Evolutionary conservation across 768 basidiomycete species (phyloP).

Genomic region (Rhizopogon rudus): DNA sequence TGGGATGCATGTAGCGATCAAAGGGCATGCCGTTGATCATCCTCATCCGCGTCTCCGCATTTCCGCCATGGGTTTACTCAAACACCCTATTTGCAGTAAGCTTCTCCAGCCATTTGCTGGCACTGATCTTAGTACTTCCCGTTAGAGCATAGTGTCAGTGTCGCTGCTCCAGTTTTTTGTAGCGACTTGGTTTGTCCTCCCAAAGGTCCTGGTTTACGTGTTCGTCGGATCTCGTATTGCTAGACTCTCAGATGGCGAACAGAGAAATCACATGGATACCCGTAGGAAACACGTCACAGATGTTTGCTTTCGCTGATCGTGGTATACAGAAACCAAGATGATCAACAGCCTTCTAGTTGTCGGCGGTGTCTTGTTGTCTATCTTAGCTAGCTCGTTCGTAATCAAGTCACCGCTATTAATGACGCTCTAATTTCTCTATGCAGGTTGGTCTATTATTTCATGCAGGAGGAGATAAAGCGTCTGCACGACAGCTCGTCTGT

Average conservation of each 20-base stretch:
- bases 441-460: conserved; percentile 64
- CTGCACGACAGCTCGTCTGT: conserved; percentile 44
- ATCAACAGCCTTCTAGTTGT: conserved; percentile 57
- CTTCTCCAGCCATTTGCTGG: conserved; percentile 9
- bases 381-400: conserved; percentile 64
- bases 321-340: conserved; percentile 51
- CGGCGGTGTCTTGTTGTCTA: conserved; percentile 52
- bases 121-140: conserved; percentile 5
- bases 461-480: conserved; percentile 56
- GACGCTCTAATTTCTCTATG: conserved; percentile 6
- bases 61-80: conserved; percentile 88
- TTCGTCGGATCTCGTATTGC: conserved; percentile 79
- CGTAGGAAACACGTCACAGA: conserved; percentile 34
- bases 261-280: conserved; percentile 70
- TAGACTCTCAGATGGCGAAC: conserved; percentile 68
- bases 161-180: conserved; percentile 69
- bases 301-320: conserved; percentile 6
- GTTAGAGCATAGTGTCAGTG: conserved; percentile 69
- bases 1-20: conserved; percentile 39
- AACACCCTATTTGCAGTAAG: conserved; percentile 75
- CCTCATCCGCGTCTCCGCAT: conserved; percentile 74
- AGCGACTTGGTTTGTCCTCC: conserved; percentile 67
- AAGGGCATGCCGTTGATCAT: conserved; percentile 81
- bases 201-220: conserved; percentile 66
- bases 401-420: conserved; percentile 4